A percentile compares a stretch with the other conserved stretches of the same genome.
Conservation (phyloP, 2,329 filamentous ascomycete species). For the Elsinoe perseae region DNA sequence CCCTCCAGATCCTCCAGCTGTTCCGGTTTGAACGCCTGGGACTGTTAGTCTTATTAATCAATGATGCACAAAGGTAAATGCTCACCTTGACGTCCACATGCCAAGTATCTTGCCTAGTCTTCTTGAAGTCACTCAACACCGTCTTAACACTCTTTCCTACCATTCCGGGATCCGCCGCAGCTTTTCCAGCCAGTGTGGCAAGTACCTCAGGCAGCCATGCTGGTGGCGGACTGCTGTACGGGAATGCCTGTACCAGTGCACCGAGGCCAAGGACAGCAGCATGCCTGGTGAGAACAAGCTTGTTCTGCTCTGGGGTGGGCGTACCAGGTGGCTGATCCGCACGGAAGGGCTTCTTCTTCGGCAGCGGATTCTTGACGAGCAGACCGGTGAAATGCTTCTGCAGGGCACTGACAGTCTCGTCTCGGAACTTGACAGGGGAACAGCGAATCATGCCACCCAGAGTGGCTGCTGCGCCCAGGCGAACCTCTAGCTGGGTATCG, state of each 20-base stretch:
- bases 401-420: slow-evolving; percentile 66
- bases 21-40: slow-evolving; percentile 71
- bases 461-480: slow-evolving; percentile 84
- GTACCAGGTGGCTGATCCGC: slow-evolving; percentile 45
- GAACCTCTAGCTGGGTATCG: slow-evolving; percentile 86
- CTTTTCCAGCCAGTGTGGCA: slow-evolving; percentile 72
- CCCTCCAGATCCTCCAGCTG: slow-evolving; percentile 93
- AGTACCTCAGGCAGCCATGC: slow-evolving; percentile 89
- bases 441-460: slow-evolving; percentile 97
- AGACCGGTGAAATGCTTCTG: slow-evolving; percentile 71
- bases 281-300: slow-evolving; percentile 73
- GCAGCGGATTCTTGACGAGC: slow-evolving; percentile 77
- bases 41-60: slow-evolving; percentile 14
- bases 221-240: slow-evolving; percentile 87
- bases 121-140: slow-evolving; percentile 96
- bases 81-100: slow-evolving; percentile 92
- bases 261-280: slow-evolving; percentile 88
- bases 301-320: slow-evolving; percentile 63
- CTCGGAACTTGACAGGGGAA: slow-evolving; percentile 72
- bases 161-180: slow-evolving; percentile 80
- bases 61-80: background rate
- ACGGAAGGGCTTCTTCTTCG: slow-evolving; percentile 47
- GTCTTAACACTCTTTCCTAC: slow-evolving; percentile 94
- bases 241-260: slow-evolving; percentile 88
- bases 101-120: slow-evolving; percentile 98